Evolutionary conservation across 495 filamentous ascomycete species (phyloP), one percentile per base, ranked within the genome.

Genomic region (Penicillium psychrofluorescens): DNA sequence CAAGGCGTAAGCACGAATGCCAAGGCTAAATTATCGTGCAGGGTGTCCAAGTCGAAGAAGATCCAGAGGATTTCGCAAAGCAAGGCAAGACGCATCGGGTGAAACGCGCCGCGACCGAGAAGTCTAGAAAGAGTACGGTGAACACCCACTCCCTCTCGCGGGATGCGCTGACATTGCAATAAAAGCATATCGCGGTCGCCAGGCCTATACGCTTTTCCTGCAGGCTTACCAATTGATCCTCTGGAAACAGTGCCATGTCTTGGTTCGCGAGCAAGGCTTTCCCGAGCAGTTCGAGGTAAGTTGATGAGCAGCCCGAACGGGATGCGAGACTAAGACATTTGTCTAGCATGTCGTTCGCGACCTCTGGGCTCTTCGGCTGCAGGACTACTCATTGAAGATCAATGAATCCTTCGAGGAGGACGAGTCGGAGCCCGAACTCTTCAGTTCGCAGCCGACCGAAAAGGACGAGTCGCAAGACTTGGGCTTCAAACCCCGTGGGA

Each of bases 161-260:
- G 32, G 32, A 10, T 32, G 51, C n/a, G 41, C 45, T 52, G 15
- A 37, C 39, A 37, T 36, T 9, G 37, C 5, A 12, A 9, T 15
- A 40, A 11, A 32, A 77, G 72, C 72, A 40, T 70, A 81, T 40
- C 59, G 65, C 8, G 89, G 88, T 40, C 69, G 71, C 38, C 67
- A 78, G 35, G 90, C 83, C 22, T 74, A 76, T 42, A 77, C 84
- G 47, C 74, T 95, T n/a, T 95, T 82, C 62, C 66, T 98, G 32
- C 82, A 91, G 59, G 82, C 76, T 52, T 80, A 88, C 41, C 92
- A 97, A 63, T 65, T 96, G n/a, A 78, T 98, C 28, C 64, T 91
- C 1, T 78, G 81, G 68, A 85, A 87, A 59, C 86, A 90, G 70
- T 74, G 77, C 39, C 59, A 78, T 55, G 80, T 72, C 51, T 61